A percentile compares a stretch with the other conserved stretches of the same genome.
Conservation (phyloP, 2,329 filamentous ascomycete species). For the Biscogniauxia sp. region DNA sequence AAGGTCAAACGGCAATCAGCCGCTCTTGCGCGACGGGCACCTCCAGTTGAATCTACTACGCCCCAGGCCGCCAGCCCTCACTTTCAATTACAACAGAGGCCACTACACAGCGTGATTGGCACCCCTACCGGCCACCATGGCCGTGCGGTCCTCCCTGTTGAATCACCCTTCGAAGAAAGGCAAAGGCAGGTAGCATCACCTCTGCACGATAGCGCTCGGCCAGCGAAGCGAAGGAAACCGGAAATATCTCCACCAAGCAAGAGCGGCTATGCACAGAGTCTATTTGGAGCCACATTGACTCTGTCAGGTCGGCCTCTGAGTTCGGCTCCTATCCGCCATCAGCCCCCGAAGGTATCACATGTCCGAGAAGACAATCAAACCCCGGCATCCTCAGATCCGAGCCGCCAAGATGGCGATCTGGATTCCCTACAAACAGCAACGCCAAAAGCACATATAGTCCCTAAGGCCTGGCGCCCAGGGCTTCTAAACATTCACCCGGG, state of each 20-base stretch:
- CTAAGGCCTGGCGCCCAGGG: neutral
- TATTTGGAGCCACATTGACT: constrained; percentile 47
- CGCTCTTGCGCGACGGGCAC: constrained; percentile 37
- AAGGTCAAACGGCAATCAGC: constrained; percentile 48
- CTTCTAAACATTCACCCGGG: neutral
- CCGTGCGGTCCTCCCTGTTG: constrained; percentile 53
- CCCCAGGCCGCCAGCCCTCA: constrained; percentile 28
- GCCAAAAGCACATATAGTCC: neutral
- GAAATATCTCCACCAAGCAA: constrained; percentile 41
- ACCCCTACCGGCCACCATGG: constrained; percentile 63
- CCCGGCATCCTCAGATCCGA: constrained; percentile 14
- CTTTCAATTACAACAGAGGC: constrained; percentile 41
- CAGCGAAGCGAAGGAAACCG: constrained; percentile 42
- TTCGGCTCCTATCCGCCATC: constrained; percentile 29
- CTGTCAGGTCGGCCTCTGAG: constrained; percentile 40
- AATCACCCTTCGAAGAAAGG: constrained; percentile 65
- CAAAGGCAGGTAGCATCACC: constrained; percentile 34
- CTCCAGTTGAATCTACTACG: constrained; percentile 26
- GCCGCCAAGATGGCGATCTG: constrained; percentile 9
- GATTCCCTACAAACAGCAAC: neutral
- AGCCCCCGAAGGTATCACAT: constrained; percentile 7
- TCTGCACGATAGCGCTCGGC: constrained; percentile 25
- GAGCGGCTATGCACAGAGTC: constrained; percentile 48
- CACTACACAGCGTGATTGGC: constrained; percentile 60
- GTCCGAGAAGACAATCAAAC: constrained; percentile 8